Evolutionary conservation across 176 grass and related monocot genomes (phyloP), one percentile per base, ranked within the genome.

Genomic region (Juncus inflexus): DNA sequence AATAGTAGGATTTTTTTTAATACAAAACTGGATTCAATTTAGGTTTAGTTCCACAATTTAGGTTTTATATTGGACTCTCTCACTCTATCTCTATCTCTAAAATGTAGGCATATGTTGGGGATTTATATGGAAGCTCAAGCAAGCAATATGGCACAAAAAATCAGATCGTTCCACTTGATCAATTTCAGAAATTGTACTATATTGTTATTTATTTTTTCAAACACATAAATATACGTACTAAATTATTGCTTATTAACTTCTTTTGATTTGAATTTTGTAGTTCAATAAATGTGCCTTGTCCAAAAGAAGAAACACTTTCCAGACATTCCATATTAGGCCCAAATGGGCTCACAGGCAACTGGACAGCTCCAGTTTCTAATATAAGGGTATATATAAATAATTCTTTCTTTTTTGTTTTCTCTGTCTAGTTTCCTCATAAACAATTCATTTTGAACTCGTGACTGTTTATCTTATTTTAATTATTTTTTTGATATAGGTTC

Each of bases 321-420:
- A 99, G 94, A 69, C 94, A 99, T 65, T 90, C 94, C 51, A 99
- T 99, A 89, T 86, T 99, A 77, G 94, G 94, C 57, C 83, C 88
- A 67, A 91, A 99, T 75, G 94, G 94, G 57, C 85, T 99, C 53
- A 77, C 77, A 42, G 80, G 82, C 56, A 76, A 81, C 73, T 83
- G 83, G 85, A 79, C 53, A 69, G 78, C 67, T 54, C 88, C 85
- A 59, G 76, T 89, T 76, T 66, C 85, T 82, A 83, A 65, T 80
- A 82, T 89, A 65, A 99, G 79, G 88, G 94, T 89, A 92, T 78
- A 73, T 55, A 62, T 58, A 28, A 76, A 68, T 68, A 68, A 13
- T 41, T 6, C 9, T 47, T 73, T 58, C 50, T 36, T 49, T 78
- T 71, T n/a, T n/a, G n/a, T n/a, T n/a, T n/a, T n/a, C n/a, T n/a